A percentile compares a stretch with the other conserved stretches of the same genome.
Evolutionary conservation across 106 monocot genomes (phyloP).

Genomic region (Gastrodia elata): DNA sequence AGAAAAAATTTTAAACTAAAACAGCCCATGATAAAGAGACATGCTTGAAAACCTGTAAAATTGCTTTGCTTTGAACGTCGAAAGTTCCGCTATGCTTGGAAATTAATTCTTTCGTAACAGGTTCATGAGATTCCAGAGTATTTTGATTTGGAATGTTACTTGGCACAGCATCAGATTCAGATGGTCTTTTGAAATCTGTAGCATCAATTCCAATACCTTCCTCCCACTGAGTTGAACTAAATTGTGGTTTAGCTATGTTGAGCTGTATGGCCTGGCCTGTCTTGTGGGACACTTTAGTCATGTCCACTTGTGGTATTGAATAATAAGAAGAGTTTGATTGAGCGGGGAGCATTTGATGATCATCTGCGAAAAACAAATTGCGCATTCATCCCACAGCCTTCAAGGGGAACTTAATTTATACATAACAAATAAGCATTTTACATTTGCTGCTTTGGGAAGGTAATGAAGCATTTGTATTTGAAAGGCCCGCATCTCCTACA

Average conservation of each 20-base stretch:
- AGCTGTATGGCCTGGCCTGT: constrained; percentile 26
- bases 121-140: constrained; percentile 20
- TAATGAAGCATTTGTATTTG: constrained; percentile 11
- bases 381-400: neutral
- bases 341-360: constrained; percentile 20
- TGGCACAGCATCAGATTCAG: constrained; percentile 19
- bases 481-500: neutral
- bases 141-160: constrained; percentile 11
- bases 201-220: constrained; percentile 30
- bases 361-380: constrained; percentile 19
- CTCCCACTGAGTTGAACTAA: constrained; percentile 44
- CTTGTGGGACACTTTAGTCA: constrained; percentile 30
- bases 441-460: constrained; percentile 9
- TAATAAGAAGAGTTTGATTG: constrained; percentile 20
- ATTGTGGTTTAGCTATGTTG: constrained; percentile 23
- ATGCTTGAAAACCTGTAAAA: neutral
- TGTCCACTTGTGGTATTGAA: constrained; percentile 37
- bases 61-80: neutral
- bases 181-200: constrained; percentile 16
- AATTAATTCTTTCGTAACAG: constrained; percentile 12
- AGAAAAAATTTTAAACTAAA: neutral
- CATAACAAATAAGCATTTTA: neutral
- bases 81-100: constrained; percentile 9
- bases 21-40: neutral
- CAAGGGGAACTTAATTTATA: neutral